Conservation (phyloP, 75 land plant species). For the Adiantum capillusveneris region DNA sequence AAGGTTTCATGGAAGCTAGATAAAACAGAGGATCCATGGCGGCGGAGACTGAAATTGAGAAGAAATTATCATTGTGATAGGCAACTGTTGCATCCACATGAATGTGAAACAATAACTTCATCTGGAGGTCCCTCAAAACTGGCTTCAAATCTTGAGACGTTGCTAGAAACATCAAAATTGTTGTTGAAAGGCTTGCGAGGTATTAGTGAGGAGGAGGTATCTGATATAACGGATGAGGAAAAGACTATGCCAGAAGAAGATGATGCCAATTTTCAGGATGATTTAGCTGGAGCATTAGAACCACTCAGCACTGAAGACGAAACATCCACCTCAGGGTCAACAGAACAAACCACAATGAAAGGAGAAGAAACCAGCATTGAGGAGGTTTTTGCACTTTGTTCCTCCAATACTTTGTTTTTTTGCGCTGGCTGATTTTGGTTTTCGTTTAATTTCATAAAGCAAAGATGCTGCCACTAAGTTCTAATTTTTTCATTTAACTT, state of each 20-base stretch:
- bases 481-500: too few relatives aligned
- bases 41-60: constrained; percentile 72
- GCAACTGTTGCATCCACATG: constrained; percentile 50
- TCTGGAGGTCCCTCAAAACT: background rate
- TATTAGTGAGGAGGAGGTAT: constrained; percentile 60
- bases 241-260: background rate
- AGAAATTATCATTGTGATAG: constrained; percentile 49
- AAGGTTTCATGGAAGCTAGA: constrained; percentile 83
- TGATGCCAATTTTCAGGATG: too few relatives aligned
- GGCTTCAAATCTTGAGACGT: background rate
- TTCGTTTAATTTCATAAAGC: too few relatives aligned
- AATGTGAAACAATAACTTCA: constrained; percentile 24
- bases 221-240: constrained; percentile 27
- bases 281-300: too few relatives aligned
- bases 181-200: constrained; percentile 74
- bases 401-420: too few relatives aligned
- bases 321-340: too few relatives aligned
- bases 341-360: too few relatives aligned
- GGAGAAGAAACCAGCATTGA: too few relatives aligned
- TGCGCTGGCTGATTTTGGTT: too few relatives aligned
- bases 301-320: too few relatives aligned
- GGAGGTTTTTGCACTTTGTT: too few relatives aligned
- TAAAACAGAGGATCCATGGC: constrained; percentile 82
- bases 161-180: constrained; percentile 46
- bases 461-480: too few relatives aligned